These are phyloP conservation scores for Heterobasidion occidentale DNA, from an alignment of 1,284 basidiomycete genomes.

Conservation along the genomic window DNA sequence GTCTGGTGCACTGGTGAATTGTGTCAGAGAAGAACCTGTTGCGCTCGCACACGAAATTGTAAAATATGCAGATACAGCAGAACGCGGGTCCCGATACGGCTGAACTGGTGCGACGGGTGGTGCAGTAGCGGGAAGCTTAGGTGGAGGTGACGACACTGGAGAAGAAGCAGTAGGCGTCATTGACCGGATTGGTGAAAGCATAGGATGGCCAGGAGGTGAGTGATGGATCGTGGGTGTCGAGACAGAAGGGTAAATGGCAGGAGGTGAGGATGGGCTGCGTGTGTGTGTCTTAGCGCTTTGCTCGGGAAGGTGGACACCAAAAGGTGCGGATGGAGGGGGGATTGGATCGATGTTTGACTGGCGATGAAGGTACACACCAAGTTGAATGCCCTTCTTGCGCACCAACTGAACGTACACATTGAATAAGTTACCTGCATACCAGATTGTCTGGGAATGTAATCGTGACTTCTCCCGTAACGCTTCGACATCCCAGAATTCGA, in stretches of 20 bases:
- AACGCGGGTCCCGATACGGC: constrained; percentile 71
- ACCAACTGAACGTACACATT: constrained; percentile 87
- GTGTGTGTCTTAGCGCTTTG: background rate
- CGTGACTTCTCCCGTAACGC: constrained; percentile 79
- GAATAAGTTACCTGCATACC: constrained; percentile 74
- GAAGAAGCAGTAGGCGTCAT: constrained; percentile 26
- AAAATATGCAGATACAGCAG: constrained; percentile 70
- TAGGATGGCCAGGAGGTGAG: constrained; percentile 19
- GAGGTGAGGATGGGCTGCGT: constrained; percentile 8
- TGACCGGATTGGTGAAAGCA: constrained; percentile 26
- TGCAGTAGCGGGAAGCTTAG: constrained; percentile 31
- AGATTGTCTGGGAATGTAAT: constrained; percentile 68
- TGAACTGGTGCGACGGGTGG: constrained; percentile 41
- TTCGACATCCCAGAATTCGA: constrained; percentile 89
- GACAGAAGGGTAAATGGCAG: constrained; percentile 2
- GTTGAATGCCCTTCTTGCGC: constrained; percentile 66
- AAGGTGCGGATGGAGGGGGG: constrained; percentile 31
- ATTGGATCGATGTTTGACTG: constrained; percentile 72
- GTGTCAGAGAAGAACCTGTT: constrained; percentile 75
- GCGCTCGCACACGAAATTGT: constrained; percentile 76
- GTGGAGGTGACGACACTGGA: constrained; percentile 12
- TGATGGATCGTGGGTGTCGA: constrained; percentile 26
- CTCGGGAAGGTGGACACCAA: constrained; percentile 6
- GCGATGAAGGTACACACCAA: constrained; percentile 87
- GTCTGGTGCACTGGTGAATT: constrained; percentile 83